Evolutionary conservation across 1,284 basidiomycete species (phyloP), one percentile per base, ranked within the genome.

Genomic region (Trichosporon coremiiforme): DNA sequence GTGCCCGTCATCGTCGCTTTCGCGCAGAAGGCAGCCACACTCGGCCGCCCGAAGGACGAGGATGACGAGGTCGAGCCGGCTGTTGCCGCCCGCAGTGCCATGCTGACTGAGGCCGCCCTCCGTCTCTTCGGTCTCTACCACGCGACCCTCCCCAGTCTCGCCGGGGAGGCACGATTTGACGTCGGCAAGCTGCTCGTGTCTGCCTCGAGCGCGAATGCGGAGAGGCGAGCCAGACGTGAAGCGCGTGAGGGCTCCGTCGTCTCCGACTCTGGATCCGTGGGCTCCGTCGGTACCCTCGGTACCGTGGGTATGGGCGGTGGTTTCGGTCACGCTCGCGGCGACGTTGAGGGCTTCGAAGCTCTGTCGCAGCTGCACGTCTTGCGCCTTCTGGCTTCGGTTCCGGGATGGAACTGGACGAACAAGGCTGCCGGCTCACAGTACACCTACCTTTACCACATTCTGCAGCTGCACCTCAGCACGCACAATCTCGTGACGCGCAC

Each of bases 41-140:
- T 84, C 64, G 77, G 76, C 0, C 80, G 78, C 3, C 76, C 82
- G 17, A 74, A 78, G 41, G 73, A 80, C 38, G 81, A 82, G 47
- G 72, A 78, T 66, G 81, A 82, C 53, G 77, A 83, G 68, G 75
- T 85, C 38, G 76, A 80, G 68, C 64, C 79, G 22, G 67, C 80
- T 17, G 70, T 79, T 12, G 75, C 75, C 2, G 73, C 79, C 15
- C 72, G 75, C 68, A 74, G 68, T 85, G 87, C 89, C 0, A 82
- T 97, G 73, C 84, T 95, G 25, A 87, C 89, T 0, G 95, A 97
- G 81, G 87, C 87, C 29, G 88, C 92, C 0, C 88, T 95, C 72
- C 84, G 94, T 22, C 82, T 97, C 65, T 84, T 97, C 67, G 91
- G 90, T 86, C 86, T 96, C 38, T 97, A 96, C 81, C 91, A 95